Evolutionary conservation across 73 alveolate species (phyloP), one percentile per base, ranked within the genome.

Genomic region (Urostyla sp.): DNA sequence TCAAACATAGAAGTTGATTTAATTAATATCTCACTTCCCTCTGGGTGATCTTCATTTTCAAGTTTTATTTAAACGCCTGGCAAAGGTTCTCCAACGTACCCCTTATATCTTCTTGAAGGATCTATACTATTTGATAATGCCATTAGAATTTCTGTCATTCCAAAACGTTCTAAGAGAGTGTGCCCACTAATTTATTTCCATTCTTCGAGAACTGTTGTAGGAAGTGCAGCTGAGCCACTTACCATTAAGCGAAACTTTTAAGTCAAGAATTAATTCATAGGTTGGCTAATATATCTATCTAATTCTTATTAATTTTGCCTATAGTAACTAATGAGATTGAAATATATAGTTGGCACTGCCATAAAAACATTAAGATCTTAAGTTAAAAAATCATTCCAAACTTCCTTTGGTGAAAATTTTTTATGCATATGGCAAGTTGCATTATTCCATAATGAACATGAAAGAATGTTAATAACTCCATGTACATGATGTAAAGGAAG

Each of bases 131-230:
- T 87, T 57, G 90, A 67, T 59, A 87, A 31, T 32, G 80, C 94
- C 94, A 87, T 87, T 51, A 90, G 90, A 1, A 87, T 66, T 52
- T 87, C 94, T 6, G 94, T 87, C 94, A 87, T 87, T 60, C 94
- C 94, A 24, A 67, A 87, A 72, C 94, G 32, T 63, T 87, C 94
- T 21, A 87, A 79, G 27, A 87, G 84, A 32, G 67, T 69, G 24
- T 80, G 85, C 26, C 94, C 94, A 5, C 90, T 49, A 53, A 87
- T 79, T 46, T 46, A 59, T 24, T 86, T 67, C 87, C 89, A 79
- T 23, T 45, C 15, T 48, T 63, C 87, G 76, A 87, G 45, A 49
- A 80, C 54, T 6, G 80, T 59, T 31, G 48, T 90, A 52, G 81
- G 53, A 48, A 72, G 30, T 53, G 82, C 67, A 79, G 80, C 53